phyloP scores from a whole-genome alignment of 768 basidiomycete genomes.

The Cantharellus cinnabarinus region DNA sequence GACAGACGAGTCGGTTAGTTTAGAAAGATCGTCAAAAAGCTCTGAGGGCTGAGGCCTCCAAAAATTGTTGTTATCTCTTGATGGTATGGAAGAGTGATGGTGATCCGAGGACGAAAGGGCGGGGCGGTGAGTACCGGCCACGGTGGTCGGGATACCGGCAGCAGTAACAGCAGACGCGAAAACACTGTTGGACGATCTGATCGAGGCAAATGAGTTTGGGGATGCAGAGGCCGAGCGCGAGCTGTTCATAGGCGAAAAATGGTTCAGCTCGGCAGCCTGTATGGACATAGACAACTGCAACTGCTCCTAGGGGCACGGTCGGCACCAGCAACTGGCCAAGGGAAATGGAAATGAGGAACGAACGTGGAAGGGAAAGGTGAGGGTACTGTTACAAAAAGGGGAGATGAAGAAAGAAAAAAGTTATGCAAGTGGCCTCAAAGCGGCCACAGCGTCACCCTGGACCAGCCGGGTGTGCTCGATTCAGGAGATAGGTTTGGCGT shows the following conservation, averaged over 20 bases:
- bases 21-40: background rate
- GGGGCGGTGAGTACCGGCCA: no score
- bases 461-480: background rate
- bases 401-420: no score
- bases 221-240: background rate
- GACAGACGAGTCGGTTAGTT: background rate
- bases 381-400: background rate
- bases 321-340: background rate
- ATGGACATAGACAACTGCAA: background rate
- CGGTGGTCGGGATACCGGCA: no score
- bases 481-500: background rate
- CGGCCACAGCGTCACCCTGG: background rate
- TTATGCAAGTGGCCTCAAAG: no score
- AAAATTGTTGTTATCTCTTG: no score
- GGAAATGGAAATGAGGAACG: background rate
- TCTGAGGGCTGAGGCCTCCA: background rate
- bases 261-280: background rate
- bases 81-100: background rate
- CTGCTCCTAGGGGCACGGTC: background rate
- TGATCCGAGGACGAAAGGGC: background rate
- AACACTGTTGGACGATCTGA: background rate
- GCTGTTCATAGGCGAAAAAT: background rate
- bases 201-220: background rate
- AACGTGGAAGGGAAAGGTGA: background rate
- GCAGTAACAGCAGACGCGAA: background rate